phyloP scores from a whole-genome alignment of 139 green algal species.

The Pleodorina starrii region DNA sequence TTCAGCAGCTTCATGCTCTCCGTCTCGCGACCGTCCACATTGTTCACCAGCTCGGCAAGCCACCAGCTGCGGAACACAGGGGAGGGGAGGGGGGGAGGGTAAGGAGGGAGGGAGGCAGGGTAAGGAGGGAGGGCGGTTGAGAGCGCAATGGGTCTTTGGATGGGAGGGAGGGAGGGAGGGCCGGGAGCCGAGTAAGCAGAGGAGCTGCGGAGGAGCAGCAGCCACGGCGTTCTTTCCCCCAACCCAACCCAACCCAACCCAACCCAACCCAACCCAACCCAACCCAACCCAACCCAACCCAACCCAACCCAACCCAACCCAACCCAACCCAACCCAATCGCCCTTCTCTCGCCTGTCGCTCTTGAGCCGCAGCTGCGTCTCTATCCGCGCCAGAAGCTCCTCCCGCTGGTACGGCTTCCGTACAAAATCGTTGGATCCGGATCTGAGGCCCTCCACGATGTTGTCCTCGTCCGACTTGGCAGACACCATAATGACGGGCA shows the following conservation, averaged over 20 bases:
- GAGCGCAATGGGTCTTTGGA: too few relatives aligned
- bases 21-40: conserved; percentile 55
- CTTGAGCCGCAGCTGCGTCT: conserved; percentile 68
- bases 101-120: not conserved
- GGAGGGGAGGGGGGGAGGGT: not conserved
- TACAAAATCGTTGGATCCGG: conserved; percentile 75
- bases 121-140: not conserved
- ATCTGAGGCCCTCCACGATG: conserved; percentile 67
- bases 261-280: not conserved
- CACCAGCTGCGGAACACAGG: conserved; percentile 49
- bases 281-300: not conserved
- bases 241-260: not conserved
- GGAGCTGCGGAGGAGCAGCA: not conserved
- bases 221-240: too few relatives aligned
- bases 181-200: not conserved
- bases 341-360: conserved; percentile 51
- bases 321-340: not conserved
- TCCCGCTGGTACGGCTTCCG: conserved; percentile 69
- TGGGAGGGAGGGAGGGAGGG: not conserved
- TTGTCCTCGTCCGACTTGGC: conserved; percentile 68
- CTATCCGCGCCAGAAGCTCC: conserved; percentile 72
- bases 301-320: not conserved
- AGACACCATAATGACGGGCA: conserved; percentile 75
- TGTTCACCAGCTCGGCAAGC: conserved; percentile 61
- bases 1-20: conserved; percentile 71